A percentile compares a stretch with the other conserved stretches of the same genome.
Conservation (phyloP, 2,329 filamentous ascomycete species). For the Aspergillus ibericus region DNA sequence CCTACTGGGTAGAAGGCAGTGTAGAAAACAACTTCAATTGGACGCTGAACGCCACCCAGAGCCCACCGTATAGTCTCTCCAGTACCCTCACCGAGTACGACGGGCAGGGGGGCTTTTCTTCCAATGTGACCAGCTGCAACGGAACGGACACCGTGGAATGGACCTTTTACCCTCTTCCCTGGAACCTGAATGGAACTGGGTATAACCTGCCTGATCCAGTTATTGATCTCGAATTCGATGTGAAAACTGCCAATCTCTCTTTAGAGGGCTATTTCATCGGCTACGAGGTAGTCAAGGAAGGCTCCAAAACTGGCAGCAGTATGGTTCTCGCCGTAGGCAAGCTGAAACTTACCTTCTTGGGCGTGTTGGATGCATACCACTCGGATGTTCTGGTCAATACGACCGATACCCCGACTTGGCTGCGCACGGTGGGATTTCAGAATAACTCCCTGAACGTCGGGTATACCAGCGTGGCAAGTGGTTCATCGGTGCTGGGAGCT, state of each 20-base stretch:
- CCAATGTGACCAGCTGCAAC: not conserved
- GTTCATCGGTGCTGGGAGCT: not conserved
- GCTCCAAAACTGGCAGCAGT: no score
- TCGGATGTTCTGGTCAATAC: conserved; percentile 15
- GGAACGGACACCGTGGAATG: not conserved
- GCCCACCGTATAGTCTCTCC: not conserved
- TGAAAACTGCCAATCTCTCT: not conserved
- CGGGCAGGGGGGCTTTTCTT: no score
- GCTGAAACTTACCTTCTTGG: conserved; percentile 9
- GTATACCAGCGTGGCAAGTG: not conserved
- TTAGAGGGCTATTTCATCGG: not conserved
- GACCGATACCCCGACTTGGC: conserved; percentile 12
- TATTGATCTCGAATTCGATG: conserved; percentile 8
- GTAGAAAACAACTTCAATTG: not conserved
- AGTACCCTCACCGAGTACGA: not conserved
- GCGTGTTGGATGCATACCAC: conserved; percentile 17
- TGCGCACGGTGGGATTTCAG: conserved; percentile 16
- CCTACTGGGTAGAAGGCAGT: not conserved
- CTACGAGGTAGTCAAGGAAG: no score
- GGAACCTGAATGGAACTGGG: not conserved
- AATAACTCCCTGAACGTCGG: conserved; percentile 20
- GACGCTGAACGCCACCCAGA: not conserved
- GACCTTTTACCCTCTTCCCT: no score
- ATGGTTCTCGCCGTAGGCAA: not conserved
- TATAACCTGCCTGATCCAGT: not conserved